Base-by-base conservation (phyloP, 768 basidiomycete species). In the Mycena latifolia region DNA sequence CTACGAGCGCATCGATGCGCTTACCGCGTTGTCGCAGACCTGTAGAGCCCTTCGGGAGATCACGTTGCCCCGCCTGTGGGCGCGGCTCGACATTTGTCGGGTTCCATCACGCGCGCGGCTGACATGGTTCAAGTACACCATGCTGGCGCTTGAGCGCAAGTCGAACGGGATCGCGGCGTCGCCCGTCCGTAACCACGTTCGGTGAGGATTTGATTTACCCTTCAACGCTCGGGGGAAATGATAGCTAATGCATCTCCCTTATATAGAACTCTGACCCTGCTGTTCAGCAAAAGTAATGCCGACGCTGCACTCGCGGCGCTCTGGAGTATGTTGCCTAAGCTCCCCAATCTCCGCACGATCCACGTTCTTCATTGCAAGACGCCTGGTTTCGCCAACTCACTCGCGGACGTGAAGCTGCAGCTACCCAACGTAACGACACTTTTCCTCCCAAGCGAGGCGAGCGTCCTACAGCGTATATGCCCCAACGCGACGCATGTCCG, bases 1-100 rank as follows among this genome's bases (percentile, higher is more conserved):
- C 41, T 69, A 65, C 27, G 67, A 69, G 53, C 67, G 67, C 46
- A 60, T 12, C 46, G 56, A 63, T 47, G 67, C 27, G 31, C 33
- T 69, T 18, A 69, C 61, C 11, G 67, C 67, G 35, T 31, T 69
- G 24, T 69, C 67, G 24, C 67, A 65, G 50, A 69, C 67, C 17
- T 68, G 66, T 35, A 59, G 28, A 27, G 35, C 57, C 0, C 50
- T 69, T 31, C 39, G 66, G 28, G 35, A 29, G 2, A 48, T 69
- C n/a, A 61, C 63, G 17, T 55, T 69, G 2, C 57, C 43, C 7
- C 55, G 66, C 18, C 62, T 69, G 5, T 65, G 67, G 67, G 53
- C 31, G 17, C 47, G 52, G 18, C 62, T 68, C 33, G 67, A 69
- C 22, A 55, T 55, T 4, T 69, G 67, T 24, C 37, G 62, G 10